These are phyloP conservation scores for Zizania latifolia DNA, from an alignment of 176 grass and related monocot genomes.

Conservation along the genomic window DNA sequence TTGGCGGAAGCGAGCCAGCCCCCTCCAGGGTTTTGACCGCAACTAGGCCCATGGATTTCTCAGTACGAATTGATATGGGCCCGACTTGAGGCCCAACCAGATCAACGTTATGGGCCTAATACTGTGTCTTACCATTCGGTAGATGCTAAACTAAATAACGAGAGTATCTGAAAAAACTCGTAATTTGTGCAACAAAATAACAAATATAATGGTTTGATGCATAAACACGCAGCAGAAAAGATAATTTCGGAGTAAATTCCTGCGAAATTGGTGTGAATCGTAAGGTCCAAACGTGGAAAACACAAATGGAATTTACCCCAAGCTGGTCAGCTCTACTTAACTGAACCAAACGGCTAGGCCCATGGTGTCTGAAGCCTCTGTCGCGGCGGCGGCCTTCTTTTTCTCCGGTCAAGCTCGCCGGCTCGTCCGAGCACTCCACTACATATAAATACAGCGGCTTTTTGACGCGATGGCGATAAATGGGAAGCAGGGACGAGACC, in stretches of 20 bases:
- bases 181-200: no score
- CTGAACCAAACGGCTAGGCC: not conserved
- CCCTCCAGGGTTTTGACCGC: not conserved
- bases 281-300: no score
- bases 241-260: no score
- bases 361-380: not conserved
- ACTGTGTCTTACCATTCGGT: no score
- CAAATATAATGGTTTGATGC: no score
- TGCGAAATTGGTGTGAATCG: no score
- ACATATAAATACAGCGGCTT: not conserved
- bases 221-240: no score
- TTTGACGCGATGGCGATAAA: not conserved
- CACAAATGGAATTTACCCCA: no score
- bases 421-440: constrained; percentile 9
- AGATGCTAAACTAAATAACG: no score
- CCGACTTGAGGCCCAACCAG: no score
- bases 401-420: constrained; percentile 14
- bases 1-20: not conserved
- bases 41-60: not conserved
- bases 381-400: no score
- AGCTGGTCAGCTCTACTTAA: not conserved
- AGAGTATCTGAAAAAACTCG: no score
- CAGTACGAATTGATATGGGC: not conserved
- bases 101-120: not conserved
- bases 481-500: not conserved